Evolutionary conservation across 805 yeast species (phyloP).

Genomic region (Blastobotrys mokoenaii): DNA sequence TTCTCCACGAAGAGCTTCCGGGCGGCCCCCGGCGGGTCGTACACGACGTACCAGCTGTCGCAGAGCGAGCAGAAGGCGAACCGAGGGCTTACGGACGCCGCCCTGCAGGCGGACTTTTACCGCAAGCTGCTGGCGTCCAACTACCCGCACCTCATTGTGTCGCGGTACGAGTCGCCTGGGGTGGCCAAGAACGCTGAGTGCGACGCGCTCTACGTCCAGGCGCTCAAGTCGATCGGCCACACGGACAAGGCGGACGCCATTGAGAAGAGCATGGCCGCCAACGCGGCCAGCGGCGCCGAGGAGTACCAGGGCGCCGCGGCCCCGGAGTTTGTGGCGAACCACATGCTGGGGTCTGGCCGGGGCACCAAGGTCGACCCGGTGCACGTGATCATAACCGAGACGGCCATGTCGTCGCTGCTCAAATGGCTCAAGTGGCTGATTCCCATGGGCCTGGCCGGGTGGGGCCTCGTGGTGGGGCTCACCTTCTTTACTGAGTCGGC

Average conservation of each 20-base stretch:
- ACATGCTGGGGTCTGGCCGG: constrained; percentile 12
- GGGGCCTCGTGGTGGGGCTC: constrained; percentile 72
- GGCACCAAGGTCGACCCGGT: constrained; percentile 59
- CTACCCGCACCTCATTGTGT: constrained; percentile 94
- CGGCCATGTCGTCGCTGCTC: constrained; percentile 66
- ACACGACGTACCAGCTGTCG: constrained; percentile 9
- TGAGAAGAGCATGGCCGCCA: constrained; percentile 38
- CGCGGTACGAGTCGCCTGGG: constrained; percentile 90
- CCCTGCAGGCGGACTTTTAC: constrained; percentile 77
- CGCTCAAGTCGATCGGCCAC: constrained; percentile 70
- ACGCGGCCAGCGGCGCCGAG: constrained; percentile 16
- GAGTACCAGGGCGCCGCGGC: constrained; percentile 1
- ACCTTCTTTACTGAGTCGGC: constrained; percentile 76
- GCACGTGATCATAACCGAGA: constrained; percentile 88
- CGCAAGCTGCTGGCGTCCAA: constrained; percentile 61
- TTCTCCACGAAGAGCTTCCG: background rate
- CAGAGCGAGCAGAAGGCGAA: constrained; percentile 80
- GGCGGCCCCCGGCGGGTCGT: background rate
- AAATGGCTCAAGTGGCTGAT: constrained; percentile 86
- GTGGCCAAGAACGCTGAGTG: constrained; percentile 78
- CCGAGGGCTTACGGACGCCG: constrained; percentile 56
- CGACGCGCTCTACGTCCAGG: constrained; percentile 69
- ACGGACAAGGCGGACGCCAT: constrained; percentile 67
- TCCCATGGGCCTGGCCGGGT: constrained; percentile 70
- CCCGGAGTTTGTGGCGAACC: too few species aligned